phyloP scores from a whole-genome alignment of 805 yeast genomes.

The Saccharomycopsis javanensis region DNA sequence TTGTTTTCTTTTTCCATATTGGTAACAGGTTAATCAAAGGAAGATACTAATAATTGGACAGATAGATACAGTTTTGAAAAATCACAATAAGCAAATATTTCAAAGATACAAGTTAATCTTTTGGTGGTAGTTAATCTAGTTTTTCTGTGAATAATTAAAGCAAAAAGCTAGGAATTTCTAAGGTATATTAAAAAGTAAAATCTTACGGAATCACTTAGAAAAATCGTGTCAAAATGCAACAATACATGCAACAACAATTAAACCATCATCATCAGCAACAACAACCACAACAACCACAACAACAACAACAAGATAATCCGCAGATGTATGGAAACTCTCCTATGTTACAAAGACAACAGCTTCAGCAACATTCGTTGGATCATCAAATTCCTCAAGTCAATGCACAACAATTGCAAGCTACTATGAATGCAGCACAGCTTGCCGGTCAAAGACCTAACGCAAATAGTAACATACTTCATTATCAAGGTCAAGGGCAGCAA shows the following conservation, averaged over 20 bases:
- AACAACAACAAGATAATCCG: constrained; percentile 9
- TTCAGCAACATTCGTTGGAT: constrained; percentile 5
- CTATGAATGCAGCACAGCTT: constrained; percentile 19
- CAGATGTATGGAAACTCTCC: constrained; percentile 2
- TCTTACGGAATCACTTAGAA: neutral
- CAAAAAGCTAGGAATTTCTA: too few relatives aligned
- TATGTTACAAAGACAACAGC: constrained; percentile 12
- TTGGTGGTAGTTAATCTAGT: too few relatives aligned
- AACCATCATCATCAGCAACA: constrained; percentile 14
- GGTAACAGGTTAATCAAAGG: too few relatives aligned
- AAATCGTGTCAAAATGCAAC: constrained; percentile 10
- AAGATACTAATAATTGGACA: too few relatives aligned
- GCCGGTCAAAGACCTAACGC: constrained; percentile 17
- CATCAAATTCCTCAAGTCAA: constrained; percentile 11
- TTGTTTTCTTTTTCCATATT: too few relatives aligned
- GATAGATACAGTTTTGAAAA: too few relatives aligned
- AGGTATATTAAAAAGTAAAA: too few relatives aligned
- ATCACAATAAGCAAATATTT: too few relatives aligned
- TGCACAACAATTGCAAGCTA: constrained; percentile 18
- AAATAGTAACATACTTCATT: constrained; percentile 13
- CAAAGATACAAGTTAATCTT: too few relatives aligned
- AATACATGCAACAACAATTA: constrained; percentile 17
- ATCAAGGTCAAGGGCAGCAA: constrained; percentile 1
- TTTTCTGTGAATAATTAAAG: too few relatives aligned
- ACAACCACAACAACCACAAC: constrained; percentile 12